Evolutionary conservation across 345 rosid species (phyloP).

Genomic region (Citrus maxima): DNA sequence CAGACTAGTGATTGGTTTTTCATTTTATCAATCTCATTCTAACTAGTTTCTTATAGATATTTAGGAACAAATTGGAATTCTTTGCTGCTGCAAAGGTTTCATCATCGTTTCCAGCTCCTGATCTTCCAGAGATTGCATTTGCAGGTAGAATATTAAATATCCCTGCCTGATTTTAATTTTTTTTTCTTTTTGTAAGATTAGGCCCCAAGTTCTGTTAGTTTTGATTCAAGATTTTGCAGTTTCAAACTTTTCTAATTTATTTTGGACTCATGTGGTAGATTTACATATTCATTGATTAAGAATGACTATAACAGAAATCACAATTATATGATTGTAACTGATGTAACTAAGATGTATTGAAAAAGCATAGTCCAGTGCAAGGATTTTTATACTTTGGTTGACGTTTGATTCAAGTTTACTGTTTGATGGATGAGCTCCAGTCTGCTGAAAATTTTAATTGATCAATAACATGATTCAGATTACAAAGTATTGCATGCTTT

Average conservation of each 20-base stretch:
- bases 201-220: neutral
- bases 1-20: neutral
- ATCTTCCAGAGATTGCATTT: conserved; percentile 90
- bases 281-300: neutral
- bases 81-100: conserved; percentile 92
- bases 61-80: conserved; percentile 79
- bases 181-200: neutral
- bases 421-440: neutral
- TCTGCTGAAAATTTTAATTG: neutral
- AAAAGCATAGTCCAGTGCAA: neutral
- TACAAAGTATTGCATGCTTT: neutral
- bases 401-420: neutral
- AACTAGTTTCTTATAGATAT: conserved; percentile 48
- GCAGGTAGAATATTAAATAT: conserved; percentile 48
- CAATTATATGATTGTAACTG: neutral
- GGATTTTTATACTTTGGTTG: neutral
- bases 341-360: neutral
- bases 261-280: neutral
- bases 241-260: neutral
- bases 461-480: neutral
- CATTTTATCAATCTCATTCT: conserved; percentile 2
- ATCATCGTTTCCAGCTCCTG: conserved; percentile 81
- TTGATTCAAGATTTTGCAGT: neutral
- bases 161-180: neutral
- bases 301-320: neutral